Evolutionary conservation across 441 rosid genomes (phyloP).

Genomic region (Croton laevigatus): DNA sequence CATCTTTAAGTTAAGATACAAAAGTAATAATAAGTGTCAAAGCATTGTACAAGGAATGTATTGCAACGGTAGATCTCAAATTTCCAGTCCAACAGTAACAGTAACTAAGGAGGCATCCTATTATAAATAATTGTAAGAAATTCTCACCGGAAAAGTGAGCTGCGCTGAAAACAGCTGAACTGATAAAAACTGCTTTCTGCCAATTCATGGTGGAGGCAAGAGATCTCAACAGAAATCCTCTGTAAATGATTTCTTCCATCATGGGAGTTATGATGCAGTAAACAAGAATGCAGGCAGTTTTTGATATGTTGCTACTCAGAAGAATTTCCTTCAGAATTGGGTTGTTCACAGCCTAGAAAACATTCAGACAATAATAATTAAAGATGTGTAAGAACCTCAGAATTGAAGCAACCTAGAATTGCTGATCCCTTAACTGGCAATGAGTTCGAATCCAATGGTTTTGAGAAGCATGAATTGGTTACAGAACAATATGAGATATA

Average conservation of each 20-base stretch:
- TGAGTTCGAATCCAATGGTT: not conserved
- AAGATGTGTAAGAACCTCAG: not conserved
- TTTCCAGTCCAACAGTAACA: slow-evolving; percentile 81
- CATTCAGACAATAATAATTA: not conserved
- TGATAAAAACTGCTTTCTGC: slow-evolving; percentile 54
- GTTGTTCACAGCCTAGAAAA: slow-evolving; percentile 48
- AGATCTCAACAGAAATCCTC: slow-evolving; percentile 70
- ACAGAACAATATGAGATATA: not conserved
- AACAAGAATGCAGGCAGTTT: slow-evolving; percentile 47
- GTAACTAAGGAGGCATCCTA: slow-evolving; percentile 65
- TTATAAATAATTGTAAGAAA: slow-evolving; percentile 52
- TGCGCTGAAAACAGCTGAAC: slow-evolving; percentile 65
- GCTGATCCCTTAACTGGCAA: not conserved
- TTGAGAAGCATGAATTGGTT: not conserved
- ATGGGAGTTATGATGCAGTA: slow-evolving; percentile 63
- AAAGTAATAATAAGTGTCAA: slow-evolving; percentile 43
- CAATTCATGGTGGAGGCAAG: slow-evolving; percentile 58
- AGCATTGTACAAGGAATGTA: slow-evolving; percentile 79
- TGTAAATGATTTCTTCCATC: slow-evolving; percentile 75
- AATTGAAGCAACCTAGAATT: not conserved
- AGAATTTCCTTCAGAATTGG: slow-evolving; percentile 58
- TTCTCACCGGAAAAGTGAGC: slow-evolving; percentile 73
- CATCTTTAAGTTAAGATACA: slow-evolving; percentile 27
- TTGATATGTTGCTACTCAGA: slow-evolving; percentile 42
- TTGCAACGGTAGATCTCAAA: slow-evolving; percentile 49